These are phyloP conservation scores for Erysiphe neolycopersici DNA, from an alignment of 2,329 filamentous ascomycete genomes.

Conservation along the genomic window DNA sequence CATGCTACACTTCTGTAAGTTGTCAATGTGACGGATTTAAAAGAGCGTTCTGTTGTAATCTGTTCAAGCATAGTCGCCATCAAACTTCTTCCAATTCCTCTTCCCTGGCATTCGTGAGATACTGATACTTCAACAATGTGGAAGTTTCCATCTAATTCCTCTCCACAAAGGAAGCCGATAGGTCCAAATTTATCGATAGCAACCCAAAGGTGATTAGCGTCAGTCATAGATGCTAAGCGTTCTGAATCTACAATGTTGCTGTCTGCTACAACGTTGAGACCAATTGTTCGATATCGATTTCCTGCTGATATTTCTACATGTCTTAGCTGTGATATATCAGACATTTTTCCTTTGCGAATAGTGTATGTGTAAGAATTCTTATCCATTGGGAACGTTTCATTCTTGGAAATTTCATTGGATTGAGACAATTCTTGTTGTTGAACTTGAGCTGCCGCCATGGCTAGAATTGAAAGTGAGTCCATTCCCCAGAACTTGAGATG, in stretches of 20 bases:
- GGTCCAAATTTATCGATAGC: slow-evolving; percentile 9
- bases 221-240: slow-evolving; percentile 5
- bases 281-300: slow-evolving; percentile 7
- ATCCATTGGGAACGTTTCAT: background rate
- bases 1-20: slow-evolving; percentile 10
- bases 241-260: slow-evolving; percentile 7
- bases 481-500: slow-evolving; percentile 1
- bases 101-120: slow-evolving; percentile 9
- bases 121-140: slow-evolving; percentile 12
- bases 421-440: slow-evolving; percentile 4
- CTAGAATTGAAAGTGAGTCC: slow-evolving; percentile 9
- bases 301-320: slow-evolving; percentile 11
- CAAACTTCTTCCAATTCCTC: slow-evolving; percentile 10
- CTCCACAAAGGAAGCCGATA: slow-evolving; percentile 10
- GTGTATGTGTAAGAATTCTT: slow-evolving; percentile 3
- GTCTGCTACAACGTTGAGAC: slow-evolving; percentile 7
- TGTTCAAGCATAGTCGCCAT: slow-evolving; percentile 10
- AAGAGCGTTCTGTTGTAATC: slow-evolving; percentile 7
- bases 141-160: slow-evolving; percentile 10
- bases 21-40: slow-evolving; percentile 10
- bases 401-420: background rate
- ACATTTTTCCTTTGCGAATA: slow-evolving; percentile 7
- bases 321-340: slow-evolving; percentile 10
- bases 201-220: slow-evolving; percentile 10
- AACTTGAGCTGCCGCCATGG: slow-evolving; percentile 9